Evolutionary conservation across 805 yeast genomes (phyloP), one percentile per base, ranked within the genome.

Genomic region (Saccharomycopsis malanga): DNA sequence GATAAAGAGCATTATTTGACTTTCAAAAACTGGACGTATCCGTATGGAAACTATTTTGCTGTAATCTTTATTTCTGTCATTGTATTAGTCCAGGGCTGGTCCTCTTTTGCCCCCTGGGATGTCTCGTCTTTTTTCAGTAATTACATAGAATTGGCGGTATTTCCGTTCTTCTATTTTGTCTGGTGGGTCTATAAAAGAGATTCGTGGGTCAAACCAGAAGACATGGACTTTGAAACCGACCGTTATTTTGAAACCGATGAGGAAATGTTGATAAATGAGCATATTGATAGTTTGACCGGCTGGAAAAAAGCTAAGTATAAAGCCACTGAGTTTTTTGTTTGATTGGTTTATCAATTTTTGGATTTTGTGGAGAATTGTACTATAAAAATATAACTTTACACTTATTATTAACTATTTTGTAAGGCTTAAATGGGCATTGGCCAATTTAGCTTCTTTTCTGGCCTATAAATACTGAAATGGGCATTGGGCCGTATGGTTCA

Each of bases 161-260:
- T 74, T 64, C 77, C 77, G 44, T 50, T 60, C 5, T 62, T 69
- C 29, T 73, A 67, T 57, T 34, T 69, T 0, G 34, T 66, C 20
- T 73, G 76, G 75, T 61, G 71, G 64, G 18, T 65, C 2, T 58
- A 53, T 42, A 70, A 65, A 48, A 65, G 63, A 49, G 77, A 73
- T 49, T 60, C 58, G 39, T 72, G 71, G 56, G 66, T 71, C 5
- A 66, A 59, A 46, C 55, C 57, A 5, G 68, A 67, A 50, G 76
- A 73, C 39, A 74, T 74, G 78, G 79, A 74, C 58, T 73, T 74
- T 47, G 76, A 67, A 37, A 66, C 76, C 4, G 79, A 73, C 52
- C 63, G 72, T 51, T 79, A 77, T 57, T 54, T 65, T 32, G 74
- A 72, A 50, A 68, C 73, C 10, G 69, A 66, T 40, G 79, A 75